These are phyloP conservation scores for Epichloe baconii DNA, from an alignment of 2,329 filamentous ascomycete species.

Conservation along the genomic window DNA sequence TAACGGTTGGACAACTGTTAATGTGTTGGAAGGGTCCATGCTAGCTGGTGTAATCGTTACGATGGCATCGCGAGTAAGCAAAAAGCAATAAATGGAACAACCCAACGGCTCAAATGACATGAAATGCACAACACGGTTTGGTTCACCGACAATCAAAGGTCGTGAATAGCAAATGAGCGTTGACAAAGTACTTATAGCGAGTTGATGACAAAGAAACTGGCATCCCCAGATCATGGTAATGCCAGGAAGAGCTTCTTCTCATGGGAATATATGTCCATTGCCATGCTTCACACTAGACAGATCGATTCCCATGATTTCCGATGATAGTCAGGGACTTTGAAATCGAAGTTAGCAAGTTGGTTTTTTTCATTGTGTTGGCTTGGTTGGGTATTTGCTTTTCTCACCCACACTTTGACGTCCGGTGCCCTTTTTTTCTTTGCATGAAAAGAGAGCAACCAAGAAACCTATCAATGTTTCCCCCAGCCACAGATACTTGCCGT, in stretches of 20 bases:
- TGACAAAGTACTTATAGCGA: background rate
- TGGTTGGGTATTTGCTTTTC: background rate
- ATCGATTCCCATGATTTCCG: background rate
- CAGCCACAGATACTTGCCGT: background rate
- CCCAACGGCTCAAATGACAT: background rate
- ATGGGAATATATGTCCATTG: background rate
- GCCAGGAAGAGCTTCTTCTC: background rate
- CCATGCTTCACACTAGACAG: background rate
- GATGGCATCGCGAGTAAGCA: background rate
- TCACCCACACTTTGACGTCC: background rate
- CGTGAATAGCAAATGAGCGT: background rate
- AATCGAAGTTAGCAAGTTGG: background rate
- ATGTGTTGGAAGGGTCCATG: background rate
- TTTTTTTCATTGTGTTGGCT: background rate
- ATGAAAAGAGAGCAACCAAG: background rate
- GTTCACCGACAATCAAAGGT: background rate
- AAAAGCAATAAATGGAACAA: background rate
- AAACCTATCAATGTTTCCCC: background rate
- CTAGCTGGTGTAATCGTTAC: background rate
- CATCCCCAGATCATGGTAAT: background rate
- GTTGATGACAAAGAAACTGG: background rate
- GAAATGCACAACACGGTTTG: background rate
- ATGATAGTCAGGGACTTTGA: background rate
- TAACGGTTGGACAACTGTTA: background rate
- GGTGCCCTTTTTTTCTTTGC: background rate